A percentile compares a stretch with the other conserved stretches of the same genome.
Conservation (phyloP, 2,329 filamentous ascomycete genomes). For the Hypoxylon sp. region DNA sequence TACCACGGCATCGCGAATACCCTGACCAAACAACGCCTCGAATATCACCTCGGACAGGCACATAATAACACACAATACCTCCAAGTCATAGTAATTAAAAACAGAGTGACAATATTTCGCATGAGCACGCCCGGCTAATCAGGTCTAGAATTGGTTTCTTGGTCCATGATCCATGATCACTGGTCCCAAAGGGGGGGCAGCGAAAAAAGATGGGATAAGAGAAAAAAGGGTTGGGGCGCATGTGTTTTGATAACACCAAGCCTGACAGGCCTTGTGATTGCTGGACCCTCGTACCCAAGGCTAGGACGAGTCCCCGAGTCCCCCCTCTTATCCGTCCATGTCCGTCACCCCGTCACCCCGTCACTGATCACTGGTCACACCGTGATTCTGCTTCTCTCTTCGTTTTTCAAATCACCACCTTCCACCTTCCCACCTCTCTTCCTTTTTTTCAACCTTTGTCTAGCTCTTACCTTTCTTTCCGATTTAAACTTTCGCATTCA, state of each 20-base stretch:
- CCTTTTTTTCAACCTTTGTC: neutral
- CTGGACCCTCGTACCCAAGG: conserved; percentile 8
- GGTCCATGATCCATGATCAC: conserved; percentile 3
- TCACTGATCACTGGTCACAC: no score
- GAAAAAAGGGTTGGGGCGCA: conserved; percentile 32
- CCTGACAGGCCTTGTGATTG: conserved; percentile 12
- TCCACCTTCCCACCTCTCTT: neutral
- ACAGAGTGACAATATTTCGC: conserved; percentile 35
- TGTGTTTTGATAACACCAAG: conserved; percentile 37
- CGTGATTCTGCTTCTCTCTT: neutral
- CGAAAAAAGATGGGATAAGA: conserved; percentile 12
- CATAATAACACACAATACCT: neutral
- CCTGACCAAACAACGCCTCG: conserved; percentile 34
- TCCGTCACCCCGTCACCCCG: neutral
- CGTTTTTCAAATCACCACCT: neutral
- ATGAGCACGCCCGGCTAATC: conserved; percentile 41
- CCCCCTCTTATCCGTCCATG: neutral
- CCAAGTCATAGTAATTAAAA: conserved; percentile 36
- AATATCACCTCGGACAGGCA: conserved; percentile 26
- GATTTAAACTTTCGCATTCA: neutral
- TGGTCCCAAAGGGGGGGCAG: conserved; percentile 14
- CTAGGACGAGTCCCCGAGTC: neutral
- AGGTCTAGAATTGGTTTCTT: conserved; percentile 38
- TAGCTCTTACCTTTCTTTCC: neutral
- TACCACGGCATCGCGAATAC: neutral